These are phyloP conservation scores for Hyaloscypha hepaticicola DNA, from an alignment of 495 filamentous ascomycete species.

Conservation along the genomic window DNA sequence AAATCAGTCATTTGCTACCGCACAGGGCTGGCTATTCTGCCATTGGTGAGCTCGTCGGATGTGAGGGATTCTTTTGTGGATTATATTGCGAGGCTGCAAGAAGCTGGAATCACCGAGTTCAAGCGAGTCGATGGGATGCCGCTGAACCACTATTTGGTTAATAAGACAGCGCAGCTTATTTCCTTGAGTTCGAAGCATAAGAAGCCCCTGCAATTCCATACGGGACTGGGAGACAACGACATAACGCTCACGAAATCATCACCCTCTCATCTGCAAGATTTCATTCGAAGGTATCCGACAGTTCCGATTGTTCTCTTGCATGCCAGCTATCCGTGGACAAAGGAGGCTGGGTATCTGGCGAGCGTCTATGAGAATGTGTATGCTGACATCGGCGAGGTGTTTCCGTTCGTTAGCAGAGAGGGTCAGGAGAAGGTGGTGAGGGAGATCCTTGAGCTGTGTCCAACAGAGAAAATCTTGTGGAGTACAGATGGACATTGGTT, in stretches of 20 bases:
- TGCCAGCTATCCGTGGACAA: conserved; percentile 81
- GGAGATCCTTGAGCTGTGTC: conserved; percentile 74
- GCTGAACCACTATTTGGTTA: conserved; percentile 39
- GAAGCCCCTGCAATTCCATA: conserved; percentile 87
- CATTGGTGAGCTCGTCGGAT: conserved; percentile 1
- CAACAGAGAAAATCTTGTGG: conserved; percentile 77
- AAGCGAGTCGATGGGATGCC: conserved; percentile 23
- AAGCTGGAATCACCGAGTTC: conserved; percentile 13
- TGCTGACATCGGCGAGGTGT: conserved; percentile 83
- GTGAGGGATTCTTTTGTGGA: conserved; percentile 28
- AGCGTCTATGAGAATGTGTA: conserved; percentile 80
- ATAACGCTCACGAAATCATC: conserved; percentile 68
- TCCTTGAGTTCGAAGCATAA: conserved; percentile 38
- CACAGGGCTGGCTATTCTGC: conserved; percentile 62
- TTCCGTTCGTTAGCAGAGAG: conserved; percentile 76
- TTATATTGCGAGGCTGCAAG: conserved; percentile 6
- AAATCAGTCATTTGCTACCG: conserved; percentile 86
- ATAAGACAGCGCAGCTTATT: conserved; percentile 51
- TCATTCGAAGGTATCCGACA: conserved; percentile 66
- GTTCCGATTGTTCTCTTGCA: conserved; percentile 81
- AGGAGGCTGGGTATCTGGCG: conserved; percentile 79
- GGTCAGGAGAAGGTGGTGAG: conserved; percentile 74
- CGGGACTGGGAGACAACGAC: conserved; percentile 83
- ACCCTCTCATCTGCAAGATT: conserved; percentile 71
- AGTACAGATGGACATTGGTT: conserved; percentile 84